Percentiles rank a stretch among this genome's conserved stretches.
phyloP scores from a whole-genome alignment of 129 eudicot genomes.

The Helianthus annuus region HanXRQr2.0-SUNRISE NC_035444.2:36540769-36541268 shows the following conservation, averaged over 20 bases:
- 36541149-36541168: constrained; percentile 98
- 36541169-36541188: constrained; percentile 96
- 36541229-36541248: neutral
- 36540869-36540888: too few species aligned
- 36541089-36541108: constrained; percentile 97
- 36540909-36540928: too few species aligned
- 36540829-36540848: too few species aligned
- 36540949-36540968: too few species aligned
- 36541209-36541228: neutral
- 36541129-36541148: constrained; percentile 90
- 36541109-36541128: constrained; percentile 93
- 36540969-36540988: too few species aligned
- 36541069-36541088: constrained; percentile 94
- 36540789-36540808: neutral
- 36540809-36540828: too few species aligned
- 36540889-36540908: too few species aligned
- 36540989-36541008: too few species aligned
- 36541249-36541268: too few species aligned
- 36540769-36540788: neutral
- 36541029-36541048: neutral
- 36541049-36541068: constrained; percentile 63
- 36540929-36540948: too few species aligned
- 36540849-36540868: too few species aligned
- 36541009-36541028: too few species aligned
- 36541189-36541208: constrained; percentile 36